Evolutionary conservation across 164 flowering plant genomes (phyloP).

Genomic region (Liriodendron chinense): DNA sequence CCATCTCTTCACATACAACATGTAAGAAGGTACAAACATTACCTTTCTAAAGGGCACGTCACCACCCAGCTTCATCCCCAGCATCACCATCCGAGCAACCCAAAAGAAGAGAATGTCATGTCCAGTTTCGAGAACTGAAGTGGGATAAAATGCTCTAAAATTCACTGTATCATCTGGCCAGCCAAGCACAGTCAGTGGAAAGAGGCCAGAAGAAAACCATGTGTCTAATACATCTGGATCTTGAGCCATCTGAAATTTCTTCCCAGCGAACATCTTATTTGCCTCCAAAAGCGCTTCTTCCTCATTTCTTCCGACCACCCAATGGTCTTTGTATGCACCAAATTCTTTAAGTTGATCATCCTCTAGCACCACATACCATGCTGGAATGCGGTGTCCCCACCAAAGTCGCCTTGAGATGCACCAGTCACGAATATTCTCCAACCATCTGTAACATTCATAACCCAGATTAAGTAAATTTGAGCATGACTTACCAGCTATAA

Average conservation of each 20-base stretch:
- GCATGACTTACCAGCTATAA: not conserved
- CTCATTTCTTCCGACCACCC: slow-evolving; percentile 88
- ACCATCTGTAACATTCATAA: slow-evolving; percentile 62
- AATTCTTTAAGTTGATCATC: slow-evolving; percentile 71
- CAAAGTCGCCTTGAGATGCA: slow-evolving; percentile 97
- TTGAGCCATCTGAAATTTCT: slow-evolving; percentile 67
- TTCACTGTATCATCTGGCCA: slow-evolving; percentile 93
- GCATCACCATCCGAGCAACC: slow-evolving; percentile 99
- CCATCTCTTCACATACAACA: not conserved
- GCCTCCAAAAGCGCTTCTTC: slow-evolving; percentile 70
- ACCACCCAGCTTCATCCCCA: slow-evolving; percentile 82
- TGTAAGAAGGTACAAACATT: slow-evolving; percentile 4
- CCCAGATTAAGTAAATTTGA: not conserved
- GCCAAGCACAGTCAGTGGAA: slow-evolving; percentile 87
- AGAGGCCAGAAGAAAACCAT: slow-evolving; percentile 93
- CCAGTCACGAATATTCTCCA: slow-evolving; percentile 96
- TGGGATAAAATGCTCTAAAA: slow-evolving; percentile 83
- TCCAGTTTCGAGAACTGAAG: slow-evolving; percentile 94
- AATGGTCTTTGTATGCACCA: slow-evolving; percentile 75
- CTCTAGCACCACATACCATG: slow-evolving; percentile 86
- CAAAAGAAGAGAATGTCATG: slow-evolving; percentile 95
- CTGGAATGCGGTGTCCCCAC: slow-evolving; percentile 99
- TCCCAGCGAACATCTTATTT: slow-evolving; percentile 43
- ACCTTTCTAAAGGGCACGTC: slow-evolving; percentile 95
- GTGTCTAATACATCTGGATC: slow-evolving; percentile 98